These are phyloP conservation scores for Spinellus fusiger DNA, from an alignment of 192 early-diverging fungal species.

Conservation along the genomic window DNA sequence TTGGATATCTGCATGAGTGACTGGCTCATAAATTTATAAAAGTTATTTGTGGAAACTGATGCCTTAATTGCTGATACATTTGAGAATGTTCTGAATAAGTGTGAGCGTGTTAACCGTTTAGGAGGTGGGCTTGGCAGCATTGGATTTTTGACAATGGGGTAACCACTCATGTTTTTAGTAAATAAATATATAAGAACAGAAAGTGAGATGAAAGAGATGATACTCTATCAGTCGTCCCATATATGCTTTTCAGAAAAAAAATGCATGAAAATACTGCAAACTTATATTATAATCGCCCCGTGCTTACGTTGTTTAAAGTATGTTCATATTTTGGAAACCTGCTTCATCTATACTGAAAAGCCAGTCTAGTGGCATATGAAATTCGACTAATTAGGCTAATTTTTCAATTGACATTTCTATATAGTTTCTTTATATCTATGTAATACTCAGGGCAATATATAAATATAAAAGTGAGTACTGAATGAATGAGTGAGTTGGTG, in stretches of 20 bases:
- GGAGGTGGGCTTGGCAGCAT: constrained; percentile 10
- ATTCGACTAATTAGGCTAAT: too few species aligned
- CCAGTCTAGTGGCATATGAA: too few species aligned
- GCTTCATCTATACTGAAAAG: too few species aligned
- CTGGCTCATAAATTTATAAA: constrained; percentile 14
- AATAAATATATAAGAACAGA: too few species aligned
- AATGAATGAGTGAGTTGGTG: too few species aligned
- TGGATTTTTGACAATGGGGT: constrained; percentile 12
- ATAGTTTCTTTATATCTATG: too few species aligned
- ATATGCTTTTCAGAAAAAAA: background rate
- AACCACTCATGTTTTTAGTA: constrained; percentile 2
- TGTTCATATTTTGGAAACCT: too few species aligned
- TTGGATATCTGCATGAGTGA: constrained; percentile 4
- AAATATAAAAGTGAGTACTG: too few species aligned
- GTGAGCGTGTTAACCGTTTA: constrained; percentile 2
- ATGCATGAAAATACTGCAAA: background rate
- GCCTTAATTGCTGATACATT: constrained; percentile 1
- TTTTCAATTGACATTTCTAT: too few species aligned
- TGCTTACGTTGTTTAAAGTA: background rate
- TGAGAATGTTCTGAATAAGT: constrained; percentile 7
- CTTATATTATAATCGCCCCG: background rate
- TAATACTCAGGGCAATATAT: too few species aligned
- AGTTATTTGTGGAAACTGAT: constrained; percentile 1
- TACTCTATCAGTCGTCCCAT: background rate
- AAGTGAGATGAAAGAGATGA: background rate